Conservation (phyloP, 1,284 basidiomycete genomes). For the Cerrena zonata region DNA sequence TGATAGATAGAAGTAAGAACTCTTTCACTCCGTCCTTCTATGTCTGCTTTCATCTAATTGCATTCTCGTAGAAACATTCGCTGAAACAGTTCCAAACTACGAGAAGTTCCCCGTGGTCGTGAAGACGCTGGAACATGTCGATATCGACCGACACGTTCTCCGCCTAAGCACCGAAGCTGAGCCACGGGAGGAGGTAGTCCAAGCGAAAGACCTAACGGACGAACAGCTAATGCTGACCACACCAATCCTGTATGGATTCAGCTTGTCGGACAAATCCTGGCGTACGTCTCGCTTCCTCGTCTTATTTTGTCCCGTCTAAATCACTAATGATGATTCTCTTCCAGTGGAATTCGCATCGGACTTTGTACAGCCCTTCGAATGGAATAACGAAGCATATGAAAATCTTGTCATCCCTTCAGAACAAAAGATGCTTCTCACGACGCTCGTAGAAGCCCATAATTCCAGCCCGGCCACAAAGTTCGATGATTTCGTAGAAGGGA, state of each 20-base stretch:
- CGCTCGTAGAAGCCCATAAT: constrained; percentile 53
- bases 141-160: constrained; percentile 26
- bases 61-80: constrained; percentile 23
- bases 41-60: constrained; percentile 2
- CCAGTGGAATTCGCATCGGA: constrained; percentile 54
- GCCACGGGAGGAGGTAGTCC: constrained; percentile 8
- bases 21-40: constrained; percentile 12
- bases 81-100: constrained; percentile 28
- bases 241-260: constrained; percentile 56
- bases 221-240: constrained; percentile 49
- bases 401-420: constrained; percentile 52
- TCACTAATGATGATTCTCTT: neutral
- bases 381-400: constrained; percentile 54
- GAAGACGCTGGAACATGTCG: constrained; percentile 24
- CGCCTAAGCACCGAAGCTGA: constrained; percentile 12
- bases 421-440: constrained; percentile 49
- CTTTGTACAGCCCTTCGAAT: constrained; percentile 43
- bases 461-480: constrained; percentile 38
- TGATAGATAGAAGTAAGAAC: constrained; percentile 55
- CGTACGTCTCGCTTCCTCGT: constrained; percentile 31
- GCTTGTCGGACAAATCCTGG: constrained; percentile 54
- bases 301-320: neutral
- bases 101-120: constrained; percentile 22
- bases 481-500: constrained; percentile 59
- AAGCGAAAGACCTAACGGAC: constrained; percentile 35